Percentiles rank a stretch among this genome's conserved stretches.
Evolutionary conservation across 1,139 yeast species (phyloP).

Genomic region (Blastobotrys illinoisensis): DNA sequence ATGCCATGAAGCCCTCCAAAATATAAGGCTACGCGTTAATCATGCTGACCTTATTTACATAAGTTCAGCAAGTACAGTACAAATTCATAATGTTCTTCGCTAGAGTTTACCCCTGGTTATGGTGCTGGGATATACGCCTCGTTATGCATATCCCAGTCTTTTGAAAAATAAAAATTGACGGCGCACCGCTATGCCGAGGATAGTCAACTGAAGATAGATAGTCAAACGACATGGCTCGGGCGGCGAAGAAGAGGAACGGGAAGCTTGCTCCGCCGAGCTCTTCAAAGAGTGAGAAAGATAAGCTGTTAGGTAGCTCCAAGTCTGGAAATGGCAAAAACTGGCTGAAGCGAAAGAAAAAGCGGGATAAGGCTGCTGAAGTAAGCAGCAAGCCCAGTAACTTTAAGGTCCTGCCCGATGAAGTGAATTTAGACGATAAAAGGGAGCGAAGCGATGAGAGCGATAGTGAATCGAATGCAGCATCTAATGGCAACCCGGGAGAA

Average conservation of each 20-base stretch:
- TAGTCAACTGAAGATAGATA: not conserved
- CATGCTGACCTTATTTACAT: too few species aligned
- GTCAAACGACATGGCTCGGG: not conserved
- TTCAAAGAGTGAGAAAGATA: not conserved
- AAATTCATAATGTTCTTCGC: too few species aligned
- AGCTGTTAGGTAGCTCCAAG: not conserved
- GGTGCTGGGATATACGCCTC: not conserved
- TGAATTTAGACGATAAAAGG: conserved; percentile 14
- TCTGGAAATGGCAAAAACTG: not conserved
- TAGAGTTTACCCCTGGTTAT: not conserved
- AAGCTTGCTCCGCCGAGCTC: conserved; percentile 7
- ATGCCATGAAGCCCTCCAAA: too few species aligned
- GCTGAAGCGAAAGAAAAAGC: conserved; percentile 1
- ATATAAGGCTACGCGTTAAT: too few species aligned
- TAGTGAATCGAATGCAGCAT: conserved; percentile 18
- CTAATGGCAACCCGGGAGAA: conserved; percentile 33
- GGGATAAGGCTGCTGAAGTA: not conserved
- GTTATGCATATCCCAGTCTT: not conserved
- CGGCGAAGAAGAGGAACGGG: conserved; percentile 1
- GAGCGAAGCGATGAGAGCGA: conserved; percentile 39
- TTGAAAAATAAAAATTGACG: not conserved
- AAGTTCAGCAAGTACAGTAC: too few species aligned
- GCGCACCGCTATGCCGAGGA: not conserved
- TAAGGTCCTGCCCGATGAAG: not conserved
- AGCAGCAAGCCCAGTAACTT: not conserved